phyloP scores from a whole-genome alignment of 768 basidiomycete genomes.

The Rhizopogon vesiculosus region DNA sequence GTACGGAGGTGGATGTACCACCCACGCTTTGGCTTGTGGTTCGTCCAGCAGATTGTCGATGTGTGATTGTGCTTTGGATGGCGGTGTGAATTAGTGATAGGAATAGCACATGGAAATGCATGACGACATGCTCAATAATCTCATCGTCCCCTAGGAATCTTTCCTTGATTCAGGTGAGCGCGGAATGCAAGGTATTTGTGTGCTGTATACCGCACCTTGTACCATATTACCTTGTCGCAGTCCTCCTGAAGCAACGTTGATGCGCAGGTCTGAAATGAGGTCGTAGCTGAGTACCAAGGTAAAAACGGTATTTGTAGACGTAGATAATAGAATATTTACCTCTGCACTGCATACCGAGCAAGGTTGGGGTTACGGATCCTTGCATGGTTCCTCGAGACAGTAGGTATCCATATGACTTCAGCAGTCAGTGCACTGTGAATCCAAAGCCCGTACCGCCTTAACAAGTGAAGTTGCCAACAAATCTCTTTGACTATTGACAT shows the following conservation, averaged over 20 bases:
- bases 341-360: slow-evolving; percentile 26
- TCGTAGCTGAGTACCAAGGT: slow-evolving; percentile 34
- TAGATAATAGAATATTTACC: slow-evolving; percentile 12
- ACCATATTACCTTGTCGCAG: slow-evolving; percentile 62
- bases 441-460: too few relatives aligned
- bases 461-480: too few relatives aligned
- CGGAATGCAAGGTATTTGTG: neutral
- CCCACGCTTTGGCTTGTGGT: slow-evolving; percentile 74
- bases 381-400: too few relatives aligned
- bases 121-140: slow-evolving; percentile 73
- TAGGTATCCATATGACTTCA: too few relatives aligned
- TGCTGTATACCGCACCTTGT: slow-evolving; percentile 46
- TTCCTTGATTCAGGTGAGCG: slow-evolving; percentile 45
- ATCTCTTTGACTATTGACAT: too few relatives aligned
- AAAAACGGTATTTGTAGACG: neutral
- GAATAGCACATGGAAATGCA: slow-evolving; percentile 34
- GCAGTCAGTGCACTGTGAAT: neutral
- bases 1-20: slow-evolving; percentile 81
- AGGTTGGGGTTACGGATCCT: slow-evolving; percentile 28
- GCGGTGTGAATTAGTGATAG: too few relatives aligned
- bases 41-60: slow-evolving; percentile 64
- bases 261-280: slow-evolving; percentile 65
- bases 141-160: slow-evolving; percentile 68
- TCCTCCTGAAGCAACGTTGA: too few relatives aligned
- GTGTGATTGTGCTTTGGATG: too few relatives aligned